These are phyloP conservation scores for Osmanthus fragrans DNA, from an alignment of 257 asterid genomes.

Conservation along the genomic window DNA sequence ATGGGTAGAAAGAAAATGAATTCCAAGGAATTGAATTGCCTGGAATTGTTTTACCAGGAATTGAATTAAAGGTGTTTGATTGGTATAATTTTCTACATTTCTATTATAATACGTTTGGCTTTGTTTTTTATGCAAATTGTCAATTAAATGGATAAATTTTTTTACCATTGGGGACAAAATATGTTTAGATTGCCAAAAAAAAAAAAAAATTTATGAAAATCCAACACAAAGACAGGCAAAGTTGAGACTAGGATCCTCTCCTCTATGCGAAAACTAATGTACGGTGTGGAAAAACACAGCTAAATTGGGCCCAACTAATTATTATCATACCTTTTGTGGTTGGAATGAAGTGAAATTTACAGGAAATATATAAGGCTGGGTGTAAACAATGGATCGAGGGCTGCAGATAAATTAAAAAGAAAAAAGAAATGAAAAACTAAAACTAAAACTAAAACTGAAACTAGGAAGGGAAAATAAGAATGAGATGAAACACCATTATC, in stretches of 20 bases:
- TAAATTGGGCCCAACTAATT: neutral
- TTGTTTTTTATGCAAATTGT: too few species aligned
- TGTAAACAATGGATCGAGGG: neutral
- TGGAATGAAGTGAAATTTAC: neutral
- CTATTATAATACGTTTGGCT: too few species aligned
- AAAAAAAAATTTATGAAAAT: conserved; percentile 7
- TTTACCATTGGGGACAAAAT: too few species aligned
- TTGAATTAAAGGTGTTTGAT: too few species aligned
- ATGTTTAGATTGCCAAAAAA: too few species aligned
- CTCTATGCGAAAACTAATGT: neutral
- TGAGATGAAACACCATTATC: neutral
- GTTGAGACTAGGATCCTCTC: neutral
- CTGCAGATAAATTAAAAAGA: neutral
- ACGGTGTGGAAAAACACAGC: neutral
- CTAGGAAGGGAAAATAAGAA: neutral
- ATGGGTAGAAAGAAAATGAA: too few species aligned
- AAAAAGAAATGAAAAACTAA: neutral
- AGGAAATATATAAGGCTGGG: neutral
- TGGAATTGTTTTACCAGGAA: too few species aligned
- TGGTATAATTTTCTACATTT: too few species aligned
- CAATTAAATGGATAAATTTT: too few species aligned
- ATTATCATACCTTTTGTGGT: neutral
- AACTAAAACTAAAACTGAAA: neutral
- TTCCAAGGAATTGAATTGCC: too few species aligned
- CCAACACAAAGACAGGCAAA: conserved; percentile 11